Conservation (phyloP, 1,284 basidiomycete species). For the Hypsizygus ulmarius region DNA sequence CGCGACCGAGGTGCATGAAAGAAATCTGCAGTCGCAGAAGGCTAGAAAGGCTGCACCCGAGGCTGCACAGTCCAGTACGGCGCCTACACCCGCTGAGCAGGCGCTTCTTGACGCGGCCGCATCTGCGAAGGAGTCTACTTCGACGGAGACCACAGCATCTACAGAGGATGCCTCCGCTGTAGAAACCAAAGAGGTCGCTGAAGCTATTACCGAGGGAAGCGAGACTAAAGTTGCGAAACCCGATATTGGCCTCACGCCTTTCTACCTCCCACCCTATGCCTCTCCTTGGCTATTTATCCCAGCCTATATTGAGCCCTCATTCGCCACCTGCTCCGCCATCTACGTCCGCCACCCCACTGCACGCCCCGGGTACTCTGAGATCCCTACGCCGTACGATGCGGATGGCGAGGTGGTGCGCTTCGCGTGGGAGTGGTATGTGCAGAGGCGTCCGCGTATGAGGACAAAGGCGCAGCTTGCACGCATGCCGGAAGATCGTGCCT, state of each 20-base stretch:
- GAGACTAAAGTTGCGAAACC: conserved; percentile 8
- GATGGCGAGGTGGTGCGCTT: conserved; percentile 86
- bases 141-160: neutral
- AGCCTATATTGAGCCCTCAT: conserved; percentile 91
- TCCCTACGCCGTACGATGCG: conserved; percentile 91
- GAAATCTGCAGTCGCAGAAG: conserved; percentile 13
- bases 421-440: conserved; percentile 91
- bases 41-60: conserved; percentile 16
- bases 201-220: too few species aligned
- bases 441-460: conserved; percentile 69
- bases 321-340: conserved; percentile 87
- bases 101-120: neutral
- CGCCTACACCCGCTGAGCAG: conserved; percentile 8
- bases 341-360: conserved; percentile 97
- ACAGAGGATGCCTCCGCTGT: neutral
- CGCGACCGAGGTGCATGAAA: conserved; percentile 12
- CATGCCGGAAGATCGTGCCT: conserved; percentile 63
- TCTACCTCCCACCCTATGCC: conserved; percentile 85
- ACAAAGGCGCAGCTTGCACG: conserved; percentile 64
- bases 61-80: neutral
- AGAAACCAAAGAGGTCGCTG: conserved; percentile 1
- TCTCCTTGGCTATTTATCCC: conserved; percentile 95
- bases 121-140: neutral
- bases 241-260: conserved; percentile 54
- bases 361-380: conserved; percentile 87